These are phyloP conservation scores for Megacollybia marginata DNA, from an alignment of 768 basidiomycete species.

Conservation along the genomic window DNA sequence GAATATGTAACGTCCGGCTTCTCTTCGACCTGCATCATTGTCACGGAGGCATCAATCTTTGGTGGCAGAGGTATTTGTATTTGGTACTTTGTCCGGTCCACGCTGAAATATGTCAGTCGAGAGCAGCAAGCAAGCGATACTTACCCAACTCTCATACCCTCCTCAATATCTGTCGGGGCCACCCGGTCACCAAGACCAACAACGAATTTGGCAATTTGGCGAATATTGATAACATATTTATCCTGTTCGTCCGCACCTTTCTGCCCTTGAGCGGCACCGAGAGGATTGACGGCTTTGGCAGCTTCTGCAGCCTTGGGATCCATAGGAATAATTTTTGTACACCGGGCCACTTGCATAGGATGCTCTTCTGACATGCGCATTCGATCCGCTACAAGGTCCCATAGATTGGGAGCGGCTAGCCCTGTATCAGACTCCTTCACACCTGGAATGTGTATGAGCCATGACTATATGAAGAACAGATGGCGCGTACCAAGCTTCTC, in stretches of 20 bases:
- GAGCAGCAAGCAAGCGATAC: slow-evolving; percentile 15
- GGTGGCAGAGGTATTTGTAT: slow-evolving; percentile 98
- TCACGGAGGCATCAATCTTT: slow-evolving; percentile 98
- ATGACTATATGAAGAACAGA: not conserved
- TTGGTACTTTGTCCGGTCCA: slow-evolving; percentile 95
- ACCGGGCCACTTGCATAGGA: slow-evolving; percentile 92
- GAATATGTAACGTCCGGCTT: slow-evolving; percentile 98
- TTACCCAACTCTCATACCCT: slow-evolving; percentile 99
- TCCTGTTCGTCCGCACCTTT: slow-evolving; percentile 99
- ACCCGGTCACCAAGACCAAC: slow-evolving; percentile 96
- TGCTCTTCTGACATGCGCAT: slow-evolving; percentile 90
- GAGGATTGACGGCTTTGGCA: slow-evolving; percentile 71
- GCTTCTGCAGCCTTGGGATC: slow-evolving; percentile 70
- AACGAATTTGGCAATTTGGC: slow-evolving; percentile 99
- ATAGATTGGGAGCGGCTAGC: slow-evolving; percentile 91
- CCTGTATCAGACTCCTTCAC: slow-evolving; percentile 99
- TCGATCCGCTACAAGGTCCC: slow-evolving; percentile 93
- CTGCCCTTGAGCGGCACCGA: slow-evolving; percentile 74
- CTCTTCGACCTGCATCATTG: slow-evolving; percentile 99
- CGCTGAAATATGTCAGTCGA: slow-evolving; percentile 37
- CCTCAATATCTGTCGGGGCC: slow-evolving; percentile 96
- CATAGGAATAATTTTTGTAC: slow-evolving; percentile 94
- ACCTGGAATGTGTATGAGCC: slow-evolving; percentile 31
- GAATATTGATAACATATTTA: slow-evolving; percentile 99
- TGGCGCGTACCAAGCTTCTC: slow-evolving; percentile 79